Evolutionary conservation across 148 eudicot genomes (phyloP).

Genomic region (Camellia lanceoleosa): DNA sequence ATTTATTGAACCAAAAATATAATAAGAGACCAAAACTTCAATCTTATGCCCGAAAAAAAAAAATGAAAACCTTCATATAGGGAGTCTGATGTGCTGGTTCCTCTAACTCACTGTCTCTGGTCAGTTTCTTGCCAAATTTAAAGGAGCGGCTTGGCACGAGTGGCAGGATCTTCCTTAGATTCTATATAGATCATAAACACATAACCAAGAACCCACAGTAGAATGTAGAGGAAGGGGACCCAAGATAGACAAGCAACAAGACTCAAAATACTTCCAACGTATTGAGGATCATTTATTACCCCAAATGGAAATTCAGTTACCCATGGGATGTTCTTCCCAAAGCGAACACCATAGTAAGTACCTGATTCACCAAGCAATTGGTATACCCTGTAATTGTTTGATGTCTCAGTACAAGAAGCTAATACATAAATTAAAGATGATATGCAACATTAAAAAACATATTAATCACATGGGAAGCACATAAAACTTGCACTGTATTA

Average conservation of each 20-base stretch:
- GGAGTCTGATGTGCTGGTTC: background rate
- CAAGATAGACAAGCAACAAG: constrained; percentile 85
- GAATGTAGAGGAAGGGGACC: constrained; percentile 77
- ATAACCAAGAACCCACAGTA: constrained; percentile 82
- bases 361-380: constrained; percentile 93
- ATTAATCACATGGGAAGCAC: background rate
- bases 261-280: constrained; percentile 88
- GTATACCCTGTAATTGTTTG: constrained; percentile 68
- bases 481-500: background rate
- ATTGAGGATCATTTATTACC: constrained; percentile 88
- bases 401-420: constrained; percentile 5
- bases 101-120: background rate
- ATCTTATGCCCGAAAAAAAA: background rate
- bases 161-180: constrained; percentile 73
- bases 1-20: background rate
- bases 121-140: constrained; percentile 24
- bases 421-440: background rate
- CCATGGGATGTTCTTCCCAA: constrained; percentile 88
- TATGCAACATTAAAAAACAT: background rate
- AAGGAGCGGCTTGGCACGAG: constrained; percentile 71
- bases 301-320: constrained; percentile 91
- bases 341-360: constrained; percentile 94
- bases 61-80: background rate
- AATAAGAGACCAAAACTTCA: background rate
- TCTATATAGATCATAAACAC: constrained; percentile 74